phyloP scores from a whole-genome alignment of 805 yeast species.

The Aciculoconidium aculeatum region DNA sequence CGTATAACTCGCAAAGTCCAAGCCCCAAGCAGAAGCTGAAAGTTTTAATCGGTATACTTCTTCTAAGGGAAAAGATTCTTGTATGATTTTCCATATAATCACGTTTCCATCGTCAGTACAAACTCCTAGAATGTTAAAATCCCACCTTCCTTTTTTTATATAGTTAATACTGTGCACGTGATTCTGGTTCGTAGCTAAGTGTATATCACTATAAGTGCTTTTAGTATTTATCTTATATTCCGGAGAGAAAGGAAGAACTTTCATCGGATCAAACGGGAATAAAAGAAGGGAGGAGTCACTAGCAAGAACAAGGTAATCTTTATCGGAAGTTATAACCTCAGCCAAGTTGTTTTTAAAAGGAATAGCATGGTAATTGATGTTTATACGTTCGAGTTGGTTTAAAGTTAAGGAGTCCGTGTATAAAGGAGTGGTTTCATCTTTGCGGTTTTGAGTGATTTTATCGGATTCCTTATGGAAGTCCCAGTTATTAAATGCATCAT shows the following conservation, averaged over 20 bases:
- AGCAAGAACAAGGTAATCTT: slow-evolving; percentile 25
- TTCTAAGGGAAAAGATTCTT: background rate
- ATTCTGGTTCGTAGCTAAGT: slow-evolving; percentile 50
- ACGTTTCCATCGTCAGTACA: slow-evolving; percentile 53
- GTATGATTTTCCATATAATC: slow-evolving; percentile 27
- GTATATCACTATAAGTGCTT: slow-evolving; percentile 31
- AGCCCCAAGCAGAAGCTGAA: slow-evolving; percentile 57
- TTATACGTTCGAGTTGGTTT: too few species aligned
- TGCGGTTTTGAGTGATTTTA: too few species aligned
- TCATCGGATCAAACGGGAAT: slow-evolving; percentile 23
- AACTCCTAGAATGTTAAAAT: slow-evolving; percentile 43
- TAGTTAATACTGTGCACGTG: slow-evolving; percentile 54
- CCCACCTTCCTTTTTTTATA: slow-evolving; percentile 32
- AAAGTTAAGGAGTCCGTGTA: too few species aligned
- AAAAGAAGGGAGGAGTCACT: slow-evolving; percentile 29
- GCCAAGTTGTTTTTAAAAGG: slow-evolving; percentile 41
- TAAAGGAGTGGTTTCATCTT: too few species aligned
- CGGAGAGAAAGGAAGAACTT: slow-evolving; percentile 25
- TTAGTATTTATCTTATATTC: too few species aligned
- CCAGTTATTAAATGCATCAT: too few species aligned
- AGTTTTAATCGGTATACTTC: slow-evolving; percentile 24
- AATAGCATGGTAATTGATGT: too few species aligned
- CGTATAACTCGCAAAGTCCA: slow-evolving; percentile 32
- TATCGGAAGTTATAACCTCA: slow-evolving; percentile 12
- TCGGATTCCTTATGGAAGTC: too few species aligned